A percentile compares a stretch with the other conserved stretches of the same genome.
These are phyloP conservation scores for Tricholoma flavovirens DNA, from an alignment of 768 basidiomycete genomes.

Conservation along the genomic window DNA sequence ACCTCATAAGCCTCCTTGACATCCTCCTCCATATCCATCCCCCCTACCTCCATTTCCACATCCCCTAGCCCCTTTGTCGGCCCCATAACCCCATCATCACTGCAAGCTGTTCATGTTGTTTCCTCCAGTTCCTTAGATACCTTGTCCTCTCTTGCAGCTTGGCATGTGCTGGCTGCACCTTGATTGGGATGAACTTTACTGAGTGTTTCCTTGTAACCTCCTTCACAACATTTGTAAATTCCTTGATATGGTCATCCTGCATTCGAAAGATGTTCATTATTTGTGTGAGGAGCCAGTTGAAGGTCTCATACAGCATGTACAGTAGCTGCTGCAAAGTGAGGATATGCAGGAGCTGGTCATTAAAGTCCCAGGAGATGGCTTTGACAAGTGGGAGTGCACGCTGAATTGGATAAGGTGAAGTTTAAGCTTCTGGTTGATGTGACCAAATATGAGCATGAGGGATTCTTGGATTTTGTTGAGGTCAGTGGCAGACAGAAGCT, in stretches of 20 bases:
- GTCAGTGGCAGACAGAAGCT: no score
- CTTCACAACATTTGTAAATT: conserved; percentile 86
- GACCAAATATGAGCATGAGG: conserved; percentile 79
- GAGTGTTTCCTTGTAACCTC: conserved; percentile 86
- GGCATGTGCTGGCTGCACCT: conserved; percentile 84
- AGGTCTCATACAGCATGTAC: no score
- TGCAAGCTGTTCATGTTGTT: conserved; percentile 95
- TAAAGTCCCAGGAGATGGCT: no score
- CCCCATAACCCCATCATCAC: conserved; percentile 97
- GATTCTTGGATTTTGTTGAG: conserved; percentile 94
- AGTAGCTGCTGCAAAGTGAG: no score
- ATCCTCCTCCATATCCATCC: conserved; percentile 98
- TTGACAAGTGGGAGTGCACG: conserved; percentile 93
- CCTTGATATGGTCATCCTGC: conserved; percentile 62
- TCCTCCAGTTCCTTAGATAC: no score
- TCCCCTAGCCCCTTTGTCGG: conserved; percentile 81
- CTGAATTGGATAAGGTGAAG: conserved; percentile 96
- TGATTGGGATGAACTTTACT: conserved; percentile 96
- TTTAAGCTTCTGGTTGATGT: conserved; percentile 92
- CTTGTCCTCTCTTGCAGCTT: conserved; percentile 92
- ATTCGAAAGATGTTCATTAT: no score
- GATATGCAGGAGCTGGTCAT: conserved; percentile 88
- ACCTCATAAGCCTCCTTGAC: no score
- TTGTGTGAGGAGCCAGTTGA: no score
- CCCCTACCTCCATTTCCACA: conserved; percentile 73